phyloP scores from a whole-genome alignment of 192 early-diverging fungal species.

The Backusella liffmaniae region DNA sequence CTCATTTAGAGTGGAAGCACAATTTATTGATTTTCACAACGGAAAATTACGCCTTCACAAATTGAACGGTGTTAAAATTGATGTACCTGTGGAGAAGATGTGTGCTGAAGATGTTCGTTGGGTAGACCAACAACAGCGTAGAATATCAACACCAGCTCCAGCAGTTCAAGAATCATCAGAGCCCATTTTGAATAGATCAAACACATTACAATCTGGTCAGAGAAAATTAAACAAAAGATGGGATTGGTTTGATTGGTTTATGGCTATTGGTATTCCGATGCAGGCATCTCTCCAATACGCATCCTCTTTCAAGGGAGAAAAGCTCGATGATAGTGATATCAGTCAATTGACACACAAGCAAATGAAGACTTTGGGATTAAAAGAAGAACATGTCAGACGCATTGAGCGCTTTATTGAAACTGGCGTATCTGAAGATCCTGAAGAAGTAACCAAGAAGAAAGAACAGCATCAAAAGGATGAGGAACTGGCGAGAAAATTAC shows the following conservation, averaged over 20 bases:
- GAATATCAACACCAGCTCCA: neutral
- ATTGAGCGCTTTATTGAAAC: constrained; percentile 64
- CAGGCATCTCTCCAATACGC: constrained; percentile 82
- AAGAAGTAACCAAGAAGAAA: constrained; percentile 39
- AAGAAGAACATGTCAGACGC: constrained; percentile 83
- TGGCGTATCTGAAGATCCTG: constrained; percentile 47
- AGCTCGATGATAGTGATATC: constrained; percentile 79
- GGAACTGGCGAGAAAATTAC: constrained; percentile 76
- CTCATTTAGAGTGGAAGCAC: constrained; percentile 89
- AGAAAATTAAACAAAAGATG: constrained; percentile 69
- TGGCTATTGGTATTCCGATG: constrained; percentile 71
- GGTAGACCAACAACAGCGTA: constrained; percentile 36
- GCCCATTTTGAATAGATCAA: neutral
- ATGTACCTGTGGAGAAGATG: constrained; percentile 88
- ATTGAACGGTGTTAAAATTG: constrained; percentile 91
- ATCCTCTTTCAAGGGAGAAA: constrained; percentile 81
- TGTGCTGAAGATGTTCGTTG: constrained; percentile 52
- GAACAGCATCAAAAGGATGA: constrained; percentile 76
- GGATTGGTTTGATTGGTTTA: constrained; percentile 94
- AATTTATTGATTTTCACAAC: constrained; percentile 73
- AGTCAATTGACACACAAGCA: constrained; percentile 75
- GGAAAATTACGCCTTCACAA: constrained; percentile 93
- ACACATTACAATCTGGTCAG: constrained; percentile 7
- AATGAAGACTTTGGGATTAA: constrained; percentile 76
- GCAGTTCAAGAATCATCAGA: neutral